A percentile compares a stretch with the other conserved stretches of the same genome.
phyloP scores from a whole-genome alignment of 2,329 filamentous ascomycete genomes.

The Diaporthe sp. region DNA sequence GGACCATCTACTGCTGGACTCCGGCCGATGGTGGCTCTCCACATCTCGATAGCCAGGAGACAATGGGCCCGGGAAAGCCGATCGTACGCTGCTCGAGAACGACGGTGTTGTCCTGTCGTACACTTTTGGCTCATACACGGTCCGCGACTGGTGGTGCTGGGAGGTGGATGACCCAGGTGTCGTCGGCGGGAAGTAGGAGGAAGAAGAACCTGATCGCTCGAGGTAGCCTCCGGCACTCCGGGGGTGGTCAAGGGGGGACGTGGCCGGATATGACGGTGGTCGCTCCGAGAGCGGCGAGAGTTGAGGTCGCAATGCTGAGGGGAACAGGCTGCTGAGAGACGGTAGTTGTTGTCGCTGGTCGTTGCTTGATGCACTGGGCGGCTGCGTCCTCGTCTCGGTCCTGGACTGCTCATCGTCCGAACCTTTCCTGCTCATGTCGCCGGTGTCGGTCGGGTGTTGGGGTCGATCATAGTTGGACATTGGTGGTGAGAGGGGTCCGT shows the following conservation, averaged over 20 bases:
- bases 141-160: slow-evolving; percentile 55
- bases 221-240: slow-evolving; percentile 54
- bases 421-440: slow-evolving; percentile 58
- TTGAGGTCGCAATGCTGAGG: slow-evolving; percentile 58
- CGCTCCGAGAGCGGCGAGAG: slow-evolving; percentile 63
- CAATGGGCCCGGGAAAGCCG: slow-evolving; percentile 57
- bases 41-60: slow-evolving; percentile 60
- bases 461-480: slow-evolving; percentile 71
- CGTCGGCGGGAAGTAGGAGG: slow-evolving; percentile 63
- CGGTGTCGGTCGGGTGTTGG: slow-evolving; percentile 51
- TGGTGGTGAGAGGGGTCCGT: slow-evolving; percentile 62
- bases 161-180: slow-evolving; percentile 52
- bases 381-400: slow-evolving; percentile 49
- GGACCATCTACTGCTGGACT: slow-evolving; percentile 54
- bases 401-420: slow-evolving; percentile 54
- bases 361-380: neutral
- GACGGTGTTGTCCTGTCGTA: slow-evolving; percentile 56
- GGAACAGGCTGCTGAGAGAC: slow-evolving; percentile 69
- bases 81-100: slow-evolving; percentile 48
- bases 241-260: slow-evolving; percentile 63
- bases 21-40: slow-evolving; percentile 51
- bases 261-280: slow-evolving; percentile 56
- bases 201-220: slow-evolving; percentile 55
- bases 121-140: slow-evolving; percentile 60
- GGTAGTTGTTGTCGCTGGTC: slow-evolving; percentile 64